Evolutionary conservation across 2,329 filamentous ascomycete genomes (phyloP).

Genomic region (Cercospora beticola): DNA sequence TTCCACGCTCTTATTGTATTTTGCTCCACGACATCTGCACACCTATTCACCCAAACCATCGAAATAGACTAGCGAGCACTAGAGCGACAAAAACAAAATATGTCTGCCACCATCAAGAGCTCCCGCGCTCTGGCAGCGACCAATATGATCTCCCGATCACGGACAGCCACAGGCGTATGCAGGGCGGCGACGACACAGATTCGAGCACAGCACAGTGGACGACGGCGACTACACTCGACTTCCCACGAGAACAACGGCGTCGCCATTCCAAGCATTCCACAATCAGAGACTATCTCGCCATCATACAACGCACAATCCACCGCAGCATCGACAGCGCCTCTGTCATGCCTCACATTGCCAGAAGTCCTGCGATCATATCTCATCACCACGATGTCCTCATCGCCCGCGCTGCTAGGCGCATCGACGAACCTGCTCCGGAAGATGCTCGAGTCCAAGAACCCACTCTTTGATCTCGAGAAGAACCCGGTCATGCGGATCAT

Average conservation of each 20-base stretch:
- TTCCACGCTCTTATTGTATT: background rate
- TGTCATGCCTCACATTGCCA: slow-evolving; percentile 65
- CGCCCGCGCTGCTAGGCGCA: slow-evolving; percentile 65
- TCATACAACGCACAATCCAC: background rate
- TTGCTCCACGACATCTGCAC: background rate
- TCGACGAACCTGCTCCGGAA: slow-evolving; percentile 67
- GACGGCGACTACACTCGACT: slow-evolving; percentile 19
- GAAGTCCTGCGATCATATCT: slow-evolving; percentile 68
- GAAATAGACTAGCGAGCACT: background rate
- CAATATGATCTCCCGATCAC: background rate
- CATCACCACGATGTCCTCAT: slow-evolving; percentile 70
- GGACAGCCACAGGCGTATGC: background rate
- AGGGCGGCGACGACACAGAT: slow-evolving; percentile 12
- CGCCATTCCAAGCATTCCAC: slow-evolving; percentile 7
- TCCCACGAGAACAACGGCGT: slow-evolving; percentile 16
- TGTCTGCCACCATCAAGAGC: slow-evolving; percentile 9
- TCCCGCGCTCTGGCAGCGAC: slow-evolving; percentile 5
- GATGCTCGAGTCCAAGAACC: slow-evolving; percentile 67
- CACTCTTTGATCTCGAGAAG: slow-evolving; percentile 69
- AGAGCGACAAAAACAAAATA: background rate
- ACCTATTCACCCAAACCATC: background rate
- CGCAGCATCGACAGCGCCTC: slow-evolving; percentile 41
- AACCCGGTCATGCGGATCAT: slow-evolving; percentile 70
- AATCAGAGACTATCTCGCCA: background rate
- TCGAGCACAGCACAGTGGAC: slow-evolving; percentile 10